phyloP scores from a whole-genome alignment of 163 green algal genomes.

The Prototheca wickerhamii region DNA sequence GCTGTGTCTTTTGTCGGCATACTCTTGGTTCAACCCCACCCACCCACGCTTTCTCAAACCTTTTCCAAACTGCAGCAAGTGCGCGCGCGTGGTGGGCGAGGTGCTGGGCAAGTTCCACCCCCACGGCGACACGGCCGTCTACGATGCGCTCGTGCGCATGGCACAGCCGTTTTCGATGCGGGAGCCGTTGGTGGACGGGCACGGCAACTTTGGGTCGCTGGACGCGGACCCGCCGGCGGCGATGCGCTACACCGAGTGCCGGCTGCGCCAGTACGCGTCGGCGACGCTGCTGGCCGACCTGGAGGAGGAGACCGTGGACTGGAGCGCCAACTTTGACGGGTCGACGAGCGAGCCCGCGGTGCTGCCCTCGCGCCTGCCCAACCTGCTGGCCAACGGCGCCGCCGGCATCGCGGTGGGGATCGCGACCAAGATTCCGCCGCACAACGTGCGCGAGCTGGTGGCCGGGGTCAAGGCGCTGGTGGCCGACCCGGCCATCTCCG shows the following conservation, averaged over 20 bases:
- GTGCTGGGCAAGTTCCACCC: constrained; percentile 98
- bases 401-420: constrained; percentile 93
- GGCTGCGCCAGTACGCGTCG: constrained; percentile 46
- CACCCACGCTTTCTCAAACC: not conserved
- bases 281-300: constrained; percentile 78
- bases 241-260: constrained; percentile 87
- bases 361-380: constrained; percentile 78
- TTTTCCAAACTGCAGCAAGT: constrained; percentile 88
- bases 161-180: constrained; percentile 84
- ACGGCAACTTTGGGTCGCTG: constrained; percentile 96
- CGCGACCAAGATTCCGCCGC: constrained; percentile 90
- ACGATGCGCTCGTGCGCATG: constrained; percentile 91
- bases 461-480: constrained; percentile 62
- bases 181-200: constrained; percentile 69
- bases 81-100: constrained; percentile 93
- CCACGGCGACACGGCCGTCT: constrained; percentile 93
- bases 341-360: constrained; percentile 73
- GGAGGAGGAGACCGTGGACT: constrained; percentile 74
- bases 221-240: constrained; percentile 88
- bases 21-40: not conserved
- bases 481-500: constrained; percentile 62
- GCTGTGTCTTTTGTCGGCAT: not conserved
- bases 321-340: constrained; percentile 80
- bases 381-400: constrained; percentile 90
- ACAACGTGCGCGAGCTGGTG: constrained; percentile 88